Base-by-base conservation (phyloP, 2,329 filamentous ascomycete species). In the Endoconidiophora laricicola region DNA sequence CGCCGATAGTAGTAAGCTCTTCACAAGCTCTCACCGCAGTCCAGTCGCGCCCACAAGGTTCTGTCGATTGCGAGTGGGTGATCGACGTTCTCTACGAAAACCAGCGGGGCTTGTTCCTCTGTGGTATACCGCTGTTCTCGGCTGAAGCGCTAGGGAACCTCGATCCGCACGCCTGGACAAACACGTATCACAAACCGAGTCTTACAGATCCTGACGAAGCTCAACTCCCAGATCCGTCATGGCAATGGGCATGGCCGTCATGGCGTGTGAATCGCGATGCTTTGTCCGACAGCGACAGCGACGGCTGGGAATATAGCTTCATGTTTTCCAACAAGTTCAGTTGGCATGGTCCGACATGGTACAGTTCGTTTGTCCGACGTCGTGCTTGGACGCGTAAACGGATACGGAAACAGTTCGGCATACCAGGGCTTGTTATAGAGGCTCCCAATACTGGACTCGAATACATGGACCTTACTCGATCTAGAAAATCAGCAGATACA, bases 261-360 rank as follows among this genome's bases (percentile, higher is more conserved):
- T 82, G 78, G 79, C 70, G 67, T 24, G 59, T 82, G 56, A 73
- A 76, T 53, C 68, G 86, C 74, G 86, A 90, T 69, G 76, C 82
- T 2, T 81, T 83, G 53, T 79, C 84, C 9, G 49, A 60, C 22
- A 58, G 65, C 37, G 91, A 96, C 59, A 82, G 90, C 55, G 84
- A 90, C 55, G 91, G 91, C 3, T 98, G 91, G 91, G 83, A 94
- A 61, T 98, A 98, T 65, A 91, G 86, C 14, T 87, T 95, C 61
- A 81, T 84, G 56, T 98, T 96, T 61, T 69, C 70, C 56, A 77
- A 73, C 54, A 70, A 66, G 40, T 86, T 83, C 56, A 77, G 79
- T 2, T 98, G 91, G 91, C 91, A 98, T 63, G 81, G 81, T 2
- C 83, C 84, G 16, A 82, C 78, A 23, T 96, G 90, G 88, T 94